phyloP scores from a whole-genome alignment of 2,329 filamentous ascomycete species.

The Magnaporthiopsis incrustans region DNA sequence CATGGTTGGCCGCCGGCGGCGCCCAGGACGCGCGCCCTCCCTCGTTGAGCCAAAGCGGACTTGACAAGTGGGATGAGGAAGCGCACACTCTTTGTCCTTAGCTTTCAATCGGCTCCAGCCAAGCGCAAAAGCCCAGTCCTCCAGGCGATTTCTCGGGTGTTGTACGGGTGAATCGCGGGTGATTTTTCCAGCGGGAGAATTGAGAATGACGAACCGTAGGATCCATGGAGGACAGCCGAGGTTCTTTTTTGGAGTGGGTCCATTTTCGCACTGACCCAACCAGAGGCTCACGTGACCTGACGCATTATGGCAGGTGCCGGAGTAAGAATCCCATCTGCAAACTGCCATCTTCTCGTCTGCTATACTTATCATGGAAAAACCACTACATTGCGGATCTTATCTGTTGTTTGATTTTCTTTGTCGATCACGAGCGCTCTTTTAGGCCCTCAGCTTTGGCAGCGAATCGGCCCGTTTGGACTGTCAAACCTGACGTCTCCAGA shows the following conservation, averaged over 20 bases:
- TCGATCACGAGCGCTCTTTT: no score
- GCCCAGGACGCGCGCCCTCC: background rate
- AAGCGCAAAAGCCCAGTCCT: background rate
- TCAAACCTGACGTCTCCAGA: background rate
- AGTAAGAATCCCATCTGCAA: no score
- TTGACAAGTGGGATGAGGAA: background rate
- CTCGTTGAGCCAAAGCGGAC: background rate
- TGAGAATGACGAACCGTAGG: background rate
- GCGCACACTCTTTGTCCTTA: background rate
- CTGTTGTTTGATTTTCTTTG: no score
- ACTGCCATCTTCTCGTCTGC: no score
- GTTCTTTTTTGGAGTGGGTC: background rate
- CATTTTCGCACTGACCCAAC: background rate
- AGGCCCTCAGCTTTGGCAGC: no score
- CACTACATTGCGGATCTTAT: no score
- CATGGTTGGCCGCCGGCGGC: slow-evolving; percentile 3
- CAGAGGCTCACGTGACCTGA: no score
- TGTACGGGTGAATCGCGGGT: slow-evolving; percentile 7
- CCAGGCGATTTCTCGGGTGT: slow-evolving; percentile 7
- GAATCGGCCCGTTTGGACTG: background rate
- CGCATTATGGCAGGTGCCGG: no score
- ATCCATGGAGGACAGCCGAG: background rate
- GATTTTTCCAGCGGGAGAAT: background rate
- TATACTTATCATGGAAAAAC: no score
- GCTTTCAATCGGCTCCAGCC: background rate